Evolutionary conservation across 2,329 filamentous ascomycete genomes (phyloP).

Genomic region (Cercospora beticola): DNA sequence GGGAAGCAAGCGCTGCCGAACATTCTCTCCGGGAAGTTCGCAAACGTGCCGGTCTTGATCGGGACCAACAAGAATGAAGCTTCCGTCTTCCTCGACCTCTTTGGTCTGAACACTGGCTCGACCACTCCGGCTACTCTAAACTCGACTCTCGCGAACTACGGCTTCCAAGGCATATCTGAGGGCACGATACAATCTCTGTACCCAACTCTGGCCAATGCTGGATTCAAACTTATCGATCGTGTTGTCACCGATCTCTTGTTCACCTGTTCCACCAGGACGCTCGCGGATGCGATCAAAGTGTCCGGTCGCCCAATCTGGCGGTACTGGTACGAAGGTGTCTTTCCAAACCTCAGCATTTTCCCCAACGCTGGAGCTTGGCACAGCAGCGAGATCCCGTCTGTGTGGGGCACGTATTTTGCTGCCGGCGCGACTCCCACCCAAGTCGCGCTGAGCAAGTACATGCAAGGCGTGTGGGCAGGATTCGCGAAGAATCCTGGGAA

Average conservation of each 20-base stretch:
- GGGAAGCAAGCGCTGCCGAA: slow-evolving; percentile 16
- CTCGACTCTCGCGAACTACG: slow-evolving; percentile 21
- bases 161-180: slow-evolving; percentile 5
- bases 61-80: slow-evolving; percentile 34
- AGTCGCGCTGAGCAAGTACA: slow-evolving; percentile 24
- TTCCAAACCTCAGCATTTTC: slow-evolving; percentile 29
- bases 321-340: slow-evolving; percentile 35
- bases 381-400: slow-evolving; percentile 34
- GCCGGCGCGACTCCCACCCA: slow-evolving; percentile 20
- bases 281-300: slow-evolving; percentile 21
- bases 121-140: slow-evolving; percentile 8
- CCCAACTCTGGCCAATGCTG: background rate
- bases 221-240: background rate
- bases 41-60: slow-evolving; percentile 28
- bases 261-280: slow-evolving; percentile 30
- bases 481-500: slow-evolving; percentile 25
- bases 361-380: slow-evolving; percentile 38
- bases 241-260: slow-evolving; percentile 25
- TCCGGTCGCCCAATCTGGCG: slow-evolving; percentile 29
- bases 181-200: background rate
- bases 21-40: slow-evolving; percentile 20
- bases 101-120: slow-evolving; percentile 23
- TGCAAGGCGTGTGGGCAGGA: slow-evolving; percentile 24
- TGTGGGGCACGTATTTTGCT: slow-evolving; percentile 29
- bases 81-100: slow-evolving; percentile 26